These are phyloP conservation scores for Colletotrichum sp. DNA, from an alignment of 2,329 filamentous ascomycete species.

Conservation along the genomic window DNA sequence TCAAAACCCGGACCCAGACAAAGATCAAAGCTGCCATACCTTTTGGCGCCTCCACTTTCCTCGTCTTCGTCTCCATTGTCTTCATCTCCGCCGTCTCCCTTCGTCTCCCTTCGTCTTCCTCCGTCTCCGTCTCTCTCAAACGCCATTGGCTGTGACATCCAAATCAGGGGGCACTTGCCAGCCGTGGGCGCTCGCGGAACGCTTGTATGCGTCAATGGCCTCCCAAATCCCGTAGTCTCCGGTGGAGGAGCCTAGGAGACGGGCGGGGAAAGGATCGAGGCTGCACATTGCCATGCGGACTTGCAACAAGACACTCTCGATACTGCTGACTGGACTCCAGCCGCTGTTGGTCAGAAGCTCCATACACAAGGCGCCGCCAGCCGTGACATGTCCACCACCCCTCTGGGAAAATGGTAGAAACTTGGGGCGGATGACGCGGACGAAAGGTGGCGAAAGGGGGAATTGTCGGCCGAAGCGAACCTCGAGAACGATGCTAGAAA, in stretches of 20 bases:
- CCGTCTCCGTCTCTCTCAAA: not conserved
- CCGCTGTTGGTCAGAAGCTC: constrained; percentile 83
- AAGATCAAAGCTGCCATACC: not conserved
- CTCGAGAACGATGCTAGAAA: constrained; percentile 78
- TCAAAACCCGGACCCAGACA: not conserved
- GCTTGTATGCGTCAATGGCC: constrained; percentile 72
- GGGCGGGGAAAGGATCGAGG: constrained; percentile 72
- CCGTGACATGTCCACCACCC: constrained; percentile 86
- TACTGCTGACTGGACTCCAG: constrained; percentile 75
- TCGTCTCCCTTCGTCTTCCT: not conserved
- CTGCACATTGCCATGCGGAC: constrained; percentile 78
- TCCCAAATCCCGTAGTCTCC: constrained; percentile 71
- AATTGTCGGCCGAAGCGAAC: constrained; percentile 80
- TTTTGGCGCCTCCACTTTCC: not conserved
- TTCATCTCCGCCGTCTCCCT: not conserved
- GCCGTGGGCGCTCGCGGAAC: constrained; percentile 65
- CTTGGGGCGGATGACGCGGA: constrained; percentile 80
- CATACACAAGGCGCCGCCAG: constrained; percentile 84
- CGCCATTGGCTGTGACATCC: constrained; percentile 41
- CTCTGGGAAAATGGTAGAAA: constrained; percentile 75
- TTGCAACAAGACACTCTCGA: constrained; percentile 83
- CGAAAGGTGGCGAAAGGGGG: constrained; percentile 81
- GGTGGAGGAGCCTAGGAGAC: constrained; percentile 47
- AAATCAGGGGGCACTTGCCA: constrained; percentile 76
- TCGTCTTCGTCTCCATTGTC: not conserved